Base-by-base conservation (phyloP, 176 grass and related monocot genomes). In the Oryza meyeriana region DNA sequence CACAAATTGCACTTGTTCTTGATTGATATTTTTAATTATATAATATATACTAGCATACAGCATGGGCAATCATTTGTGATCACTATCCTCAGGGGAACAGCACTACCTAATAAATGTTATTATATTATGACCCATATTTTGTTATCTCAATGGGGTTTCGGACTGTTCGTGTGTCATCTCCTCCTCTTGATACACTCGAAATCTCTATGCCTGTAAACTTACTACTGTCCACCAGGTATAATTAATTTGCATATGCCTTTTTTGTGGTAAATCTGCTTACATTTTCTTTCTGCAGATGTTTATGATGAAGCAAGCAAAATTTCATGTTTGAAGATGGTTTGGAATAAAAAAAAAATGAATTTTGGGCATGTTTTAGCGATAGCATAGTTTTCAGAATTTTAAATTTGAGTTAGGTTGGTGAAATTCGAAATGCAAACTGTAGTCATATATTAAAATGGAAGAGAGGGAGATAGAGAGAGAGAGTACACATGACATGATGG, bases 91-190 rank as follows among this genome's bases (percentile, higher is more conserved):
- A 39, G 66, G 64, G 22, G 33, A 59, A 61, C 58, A 66, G 0
- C 64, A 13, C 17, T 58, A 34, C 33, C 33, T 72, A 61, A 71
- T 72, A 71, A 41, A 41, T 10, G 33, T 58, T 55, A 30, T 29
- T 40, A 61, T 62, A 62, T 41, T 81, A 69, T 69, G 69, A 18
- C 70, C 28, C 36, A 68, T 78, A 69, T 78, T 70, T 76, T 66
- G 35, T 52, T 52, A 16, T 74, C 40, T 72, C 30, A 72, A 67
- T 67, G 14, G 24, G 26, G 35, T 69, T 33, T 24, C 69, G 24
- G 18, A 68, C 33, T 39, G 27, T 26, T 50, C 42, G 61, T 70
- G 47, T 45, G 24, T 4, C 13, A 31, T 40, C 4, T 44, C 36
- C 13, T 69, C 25, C 30, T 50, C 77, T 44, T 45, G 25, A 32